Evolutionary conservation across 164 flowering plant genomes (phyloP).

Genomic region (Magnolia kwangsiensis): DNA sequence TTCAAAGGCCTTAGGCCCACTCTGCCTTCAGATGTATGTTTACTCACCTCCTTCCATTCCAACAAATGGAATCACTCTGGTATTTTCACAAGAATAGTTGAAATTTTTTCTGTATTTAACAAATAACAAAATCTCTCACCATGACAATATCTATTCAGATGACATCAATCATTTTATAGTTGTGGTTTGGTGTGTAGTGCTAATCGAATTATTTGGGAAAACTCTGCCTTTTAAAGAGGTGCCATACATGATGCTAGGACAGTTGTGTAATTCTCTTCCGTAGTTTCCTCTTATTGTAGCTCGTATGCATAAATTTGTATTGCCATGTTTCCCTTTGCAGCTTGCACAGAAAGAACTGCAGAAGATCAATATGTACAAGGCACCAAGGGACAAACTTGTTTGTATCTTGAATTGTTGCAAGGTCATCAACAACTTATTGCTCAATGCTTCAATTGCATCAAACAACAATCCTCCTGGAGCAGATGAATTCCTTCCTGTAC

Average conservation of each 20-base stretch:
- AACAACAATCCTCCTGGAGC: slow-evolving; percentile 93
- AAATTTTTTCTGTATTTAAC: too few relatives aligned
- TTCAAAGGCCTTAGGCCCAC: too few relatives aligned
- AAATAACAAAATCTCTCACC: too few relatives aligned
- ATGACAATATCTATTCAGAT: too few relatives aligned
- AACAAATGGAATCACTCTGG: too few relatives aligned
- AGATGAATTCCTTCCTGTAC: slow-evolving; percentile 94
- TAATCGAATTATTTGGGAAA: not conserved
- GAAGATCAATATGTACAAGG: slow-evolving; percentile 91
- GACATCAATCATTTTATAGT: too few relatives aligned
- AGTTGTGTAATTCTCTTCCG: not conserved
- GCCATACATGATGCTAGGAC: not conserved
- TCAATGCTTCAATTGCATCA: slow-evolving; percentile 78
- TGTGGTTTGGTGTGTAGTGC: not conserved
- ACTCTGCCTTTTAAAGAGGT: not conserved
- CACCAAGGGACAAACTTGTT: slow-evolving; percentile 95
- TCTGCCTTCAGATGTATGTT: too few relatives aligned
- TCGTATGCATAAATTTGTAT: not conserved
- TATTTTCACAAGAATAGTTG: too few relatives aligned
- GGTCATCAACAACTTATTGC: slow-evolving; percentile 50
- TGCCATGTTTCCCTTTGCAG: slow-evolving; percentile 23
- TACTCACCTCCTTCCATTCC: too few relatives aligned
- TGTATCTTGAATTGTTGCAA: slow-evolving; percentile 53
- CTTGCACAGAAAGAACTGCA: slow-evolving; percentile 96
- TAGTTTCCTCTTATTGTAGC: not conserved